Conservation (phyloP, 2,329 filamentous ascomycete species). For the Cladosporium sphaerospermum region DNA sequence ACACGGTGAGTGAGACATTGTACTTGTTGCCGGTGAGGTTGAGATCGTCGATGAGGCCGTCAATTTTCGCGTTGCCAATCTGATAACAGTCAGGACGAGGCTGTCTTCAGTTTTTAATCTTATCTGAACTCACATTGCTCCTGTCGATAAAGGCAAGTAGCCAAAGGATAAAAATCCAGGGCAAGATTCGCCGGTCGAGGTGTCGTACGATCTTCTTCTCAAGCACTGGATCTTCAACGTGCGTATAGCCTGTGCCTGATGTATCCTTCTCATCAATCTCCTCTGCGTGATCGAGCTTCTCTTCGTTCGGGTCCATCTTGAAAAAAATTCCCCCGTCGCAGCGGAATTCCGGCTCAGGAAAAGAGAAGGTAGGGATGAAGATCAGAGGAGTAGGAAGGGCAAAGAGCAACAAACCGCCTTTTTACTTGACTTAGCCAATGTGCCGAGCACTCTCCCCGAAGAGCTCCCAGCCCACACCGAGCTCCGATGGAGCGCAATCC, state of each 20-base stretch:
- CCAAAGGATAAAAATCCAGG: conserved; percentile 43
- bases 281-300: conserved; percentile 6
- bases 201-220: conserved; percentile 32
- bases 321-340: not conserved
- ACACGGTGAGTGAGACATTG: conserved; percentile 40
- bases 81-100: not conserved
- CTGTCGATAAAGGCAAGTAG: conserved; percentile 45
- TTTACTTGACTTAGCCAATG: not conserved
- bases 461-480: not conserved
- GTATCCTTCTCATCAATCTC: conserved; percentile 11
- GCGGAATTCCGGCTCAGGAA: not conserved
- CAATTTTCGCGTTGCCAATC: conserved; percentile 39
- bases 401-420: not conserved
- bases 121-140: conserved; percentile 18
- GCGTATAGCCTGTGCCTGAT: conserved; percentile 2
- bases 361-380: not conserved
- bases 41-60: conserved; percentile 36
- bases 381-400: not conserved
- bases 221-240: conserved; percentile 17
- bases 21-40: conserved; percentile 35
- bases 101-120: not conserved
- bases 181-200: conserved; percentile 39
- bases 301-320: not conserved
- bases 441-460: no score
- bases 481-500: not conserved